These are phyloP conservation scores for Tetragonia tetragonoides DNA, from an alignment of 148 eudicot genomes.

Conservation along the genomic window DNA sequence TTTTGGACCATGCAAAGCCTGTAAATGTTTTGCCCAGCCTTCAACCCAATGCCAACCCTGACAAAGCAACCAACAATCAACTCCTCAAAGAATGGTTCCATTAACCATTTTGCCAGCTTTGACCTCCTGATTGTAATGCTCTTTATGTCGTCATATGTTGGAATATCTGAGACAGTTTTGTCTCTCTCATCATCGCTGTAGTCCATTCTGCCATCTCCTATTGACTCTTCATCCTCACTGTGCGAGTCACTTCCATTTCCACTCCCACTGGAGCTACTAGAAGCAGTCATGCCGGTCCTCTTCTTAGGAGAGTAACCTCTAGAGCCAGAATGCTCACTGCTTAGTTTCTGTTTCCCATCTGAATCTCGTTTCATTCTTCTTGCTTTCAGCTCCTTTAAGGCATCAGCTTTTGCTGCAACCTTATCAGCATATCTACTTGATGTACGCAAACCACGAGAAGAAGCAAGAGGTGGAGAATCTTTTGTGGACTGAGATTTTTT, in stretches of 20 bases:
- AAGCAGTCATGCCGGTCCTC: slow-evolving; percentile 37
- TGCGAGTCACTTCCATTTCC: slow-evolving; percentile 55
- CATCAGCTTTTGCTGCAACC: slow-evolving; percentile 62
- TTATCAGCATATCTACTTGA: slow-evolving; percentile 63
- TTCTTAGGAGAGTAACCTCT: slow-evolving; percentile 44
- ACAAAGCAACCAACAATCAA: slow-evolving; percentile 90
- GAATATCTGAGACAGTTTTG: slow-evolving; percentile 39
- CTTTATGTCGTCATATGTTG: slow-evolving; percentile 62
- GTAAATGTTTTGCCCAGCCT: slow-evolving; percentile 55
- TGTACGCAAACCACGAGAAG: slow-evolving; percentile 58
- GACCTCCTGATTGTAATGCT: slow-evolving; percentile 65
- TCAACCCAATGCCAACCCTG: slow-evolving; percentile 89
- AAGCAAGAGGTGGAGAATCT: slow-evolving; percentile 35
- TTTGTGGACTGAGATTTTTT: slow-evolving; percentile 39
- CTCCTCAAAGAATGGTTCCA: slow-evolving; percentile 96
- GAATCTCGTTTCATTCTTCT: slow-evolving; percentile 60
- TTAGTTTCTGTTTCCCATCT: slow-evolving; percentile 27
- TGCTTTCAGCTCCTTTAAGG: slow-evolving; percentile 61
- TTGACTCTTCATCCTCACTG: slow-evolving; percentile 65
- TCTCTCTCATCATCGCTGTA: slow-evolving; percentile 75
- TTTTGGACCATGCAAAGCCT: slow-evolving; percentile 78
- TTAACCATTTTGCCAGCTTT: slow-evolving; percentile 80
- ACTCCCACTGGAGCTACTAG: slow-evolving; percentile 55
- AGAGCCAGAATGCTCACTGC: slow-evolving; percentile 30
- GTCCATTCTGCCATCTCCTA: slow-evolving; percentile 53